Percentiles rank a stretch among this genome's conserved stretches.
These are phyloP conservation scores for Malbranchea zuffiana DNA, from an alignment of 2,329 filamentous ascomycete species.

Conservation along the genomic window DNA sequence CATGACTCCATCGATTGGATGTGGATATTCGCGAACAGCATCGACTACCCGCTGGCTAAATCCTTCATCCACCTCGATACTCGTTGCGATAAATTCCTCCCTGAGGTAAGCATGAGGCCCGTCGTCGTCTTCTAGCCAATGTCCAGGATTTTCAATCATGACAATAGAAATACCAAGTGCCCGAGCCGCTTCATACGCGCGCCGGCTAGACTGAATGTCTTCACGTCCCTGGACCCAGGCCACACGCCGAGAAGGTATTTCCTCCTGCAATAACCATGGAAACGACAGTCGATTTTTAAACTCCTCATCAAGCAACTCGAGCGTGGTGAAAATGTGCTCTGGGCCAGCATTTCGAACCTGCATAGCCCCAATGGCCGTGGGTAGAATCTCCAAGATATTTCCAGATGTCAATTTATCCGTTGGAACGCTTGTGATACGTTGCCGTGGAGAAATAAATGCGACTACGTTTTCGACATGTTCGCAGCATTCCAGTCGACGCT, in stretches of 20 bases:
- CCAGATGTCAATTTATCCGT: not conserved
- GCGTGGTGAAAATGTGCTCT: not conserved
- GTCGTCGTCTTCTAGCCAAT: conserved; percentile 28
- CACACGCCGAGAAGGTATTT: not conserved
- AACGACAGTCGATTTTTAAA: not conserved
- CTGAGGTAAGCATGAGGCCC: conserved; percentile 19
- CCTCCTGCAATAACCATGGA: not conserved
- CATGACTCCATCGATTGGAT: conserved; percentile 22
- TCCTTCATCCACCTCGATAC: not conserved
- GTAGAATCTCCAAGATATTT: not conserved
- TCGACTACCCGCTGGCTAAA: conserved; percentile 2
- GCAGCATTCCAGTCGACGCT: not conserved
- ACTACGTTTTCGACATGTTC: not conserved
- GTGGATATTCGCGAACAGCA: not conserved
- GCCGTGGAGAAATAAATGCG: not conserved
- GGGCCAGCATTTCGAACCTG: too few species aligned
- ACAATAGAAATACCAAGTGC: conserved; percentile 30
- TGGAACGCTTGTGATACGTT: not conserved
- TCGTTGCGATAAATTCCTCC: conserved; percentile 1
- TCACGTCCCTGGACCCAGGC: not conserved
- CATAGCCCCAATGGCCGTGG: not conserved
- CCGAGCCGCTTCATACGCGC: conserved; percentile 19
- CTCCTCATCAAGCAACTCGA: not conserved
- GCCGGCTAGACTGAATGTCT: too few species aligned
- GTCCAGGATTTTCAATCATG: conserved; percentile 28